phyloP scores from a whole-genome alignment of 305 asterid genomes.

The Fraxinus sp. region DNA sequence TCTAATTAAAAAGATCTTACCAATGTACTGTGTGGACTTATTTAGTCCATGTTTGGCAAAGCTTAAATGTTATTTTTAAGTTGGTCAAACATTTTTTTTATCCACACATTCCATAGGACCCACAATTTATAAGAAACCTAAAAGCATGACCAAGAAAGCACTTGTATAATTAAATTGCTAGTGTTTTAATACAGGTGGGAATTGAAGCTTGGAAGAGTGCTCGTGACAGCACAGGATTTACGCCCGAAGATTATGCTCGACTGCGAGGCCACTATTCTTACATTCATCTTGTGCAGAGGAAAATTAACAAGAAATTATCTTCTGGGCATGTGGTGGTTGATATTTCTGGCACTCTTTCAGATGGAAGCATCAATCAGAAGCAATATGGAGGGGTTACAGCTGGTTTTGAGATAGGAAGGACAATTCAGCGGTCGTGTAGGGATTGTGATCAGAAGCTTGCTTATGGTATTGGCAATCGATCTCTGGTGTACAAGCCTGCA shows the following conservation, averaged over 20 bases:
- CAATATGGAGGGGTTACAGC: constrained; percentile 26
- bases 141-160: neutral
- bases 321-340: constrained; percentile 54
- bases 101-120: neutral
- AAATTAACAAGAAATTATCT: constrained; percentile 41
- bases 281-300: constrained; percentile 68
- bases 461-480: constrained; percentile 35
- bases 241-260: constrained; percentile 66
- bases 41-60: neutral
- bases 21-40: neutral
- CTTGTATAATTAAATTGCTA: neutral
- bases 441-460: constrained; percentile 42
- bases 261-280: constrained; percentile 69
- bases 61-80: neutral
- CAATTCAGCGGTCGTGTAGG: constrained; percentile 37
- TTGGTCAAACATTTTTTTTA: too few species aligned
- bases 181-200: constrained; percentile 45
- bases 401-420: constrained; percentile 42
- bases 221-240: constrained; percentile 58
- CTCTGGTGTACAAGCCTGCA: constrained; percentile 59
- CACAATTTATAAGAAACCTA: neutral
- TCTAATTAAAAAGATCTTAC: neutral
- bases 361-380: constrained; percentile 38
- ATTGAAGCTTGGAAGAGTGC: constrained; percentile 63
- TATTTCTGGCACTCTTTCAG: constrained; percentile 34